These are phyloP conservation scores for Picochlorum sp. DNA, from an alignment of 139 green algal genomes.

Conservation along the genomic window DNA sequence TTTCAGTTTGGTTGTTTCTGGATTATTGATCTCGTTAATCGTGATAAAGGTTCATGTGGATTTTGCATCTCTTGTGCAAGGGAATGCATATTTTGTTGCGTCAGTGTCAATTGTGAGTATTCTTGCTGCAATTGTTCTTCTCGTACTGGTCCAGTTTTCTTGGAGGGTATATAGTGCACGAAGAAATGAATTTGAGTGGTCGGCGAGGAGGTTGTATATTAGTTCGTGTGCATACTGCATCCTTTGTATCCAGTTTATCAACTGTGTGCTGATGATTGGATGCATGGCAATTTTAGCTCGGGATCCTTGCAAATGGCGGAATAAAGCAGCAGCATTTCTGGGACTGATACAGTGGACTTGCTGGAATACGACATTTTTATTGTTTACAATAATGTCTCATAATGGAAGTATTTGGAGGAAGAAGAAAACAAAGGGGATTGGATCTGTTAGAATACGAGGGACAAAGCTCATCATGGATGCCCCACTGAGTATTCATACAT, in stretches of 20 bases:
- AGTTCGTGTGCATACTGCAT: neutral
- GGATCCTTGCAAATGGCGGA: conserved; percentile 1
- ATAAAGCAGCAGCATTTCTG: conserved; percentile 2
- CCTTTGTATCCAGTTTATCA: conserved; percentile 6
- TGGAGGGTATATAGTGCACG: neutral
- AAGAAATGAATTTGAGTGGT: neutral
- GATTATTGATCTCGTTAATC: no score
- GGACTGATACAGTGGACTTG: conserved; percentile 6
- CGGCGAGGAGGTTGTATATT: neutral
- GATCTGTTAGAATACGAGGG: neutral
- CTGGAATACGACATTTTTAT: conserved; percentile 11
- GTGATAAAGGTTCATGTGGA: no score
- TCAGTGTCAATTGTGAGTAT: neutral
- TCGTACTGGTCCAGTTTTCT: neutral
- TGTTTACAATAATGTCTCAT: conserved; percentile 5
- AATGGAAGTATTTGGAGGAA: conserved; percentile 3
- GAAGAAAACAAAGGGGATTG: conserved; percentile 2
- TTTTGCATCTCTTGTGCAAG: no score
- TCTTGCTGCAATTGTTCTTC: neutral
- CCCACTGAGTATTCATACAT: conserved; percentile 1
- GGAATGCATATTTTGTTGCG: no score
- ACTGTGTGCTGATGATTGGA: neutral
- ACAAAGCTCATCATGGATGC: conserved; percentile 11
- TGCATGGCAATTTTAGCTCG: neutral
- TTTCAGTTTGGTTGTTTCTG: neutral